phyloP scores from a whole-genome alignment of 208 protist genomes.

The Wallacemonas sp. region DNA sequence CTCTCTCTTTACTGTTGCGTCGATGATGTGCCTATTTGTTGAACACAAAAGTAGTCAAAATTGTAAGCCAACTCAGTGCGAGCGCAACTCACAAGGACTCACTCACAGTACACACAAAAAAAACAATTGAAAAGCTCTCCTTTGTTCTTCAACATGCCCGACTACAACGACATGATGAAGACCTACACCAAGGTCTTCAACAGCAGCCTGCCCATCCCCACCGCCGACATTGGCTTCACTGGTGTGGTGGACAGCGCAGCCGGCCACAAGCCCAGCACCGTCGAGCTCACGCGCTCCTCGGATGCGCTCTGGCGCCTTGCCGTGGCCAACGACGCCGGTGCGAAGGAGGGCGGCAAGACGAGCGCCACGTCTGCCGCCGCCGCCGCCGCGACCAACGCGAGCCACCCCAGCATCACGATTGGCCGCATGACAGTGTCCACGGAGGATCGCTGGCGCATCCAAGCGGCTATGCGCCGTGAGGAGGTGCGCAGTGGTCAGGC shows the following conservation, averaged over 20 bases:
- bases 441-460: slow-evolving; percentile 86
- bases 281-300: slow-evolving; percentile 46
- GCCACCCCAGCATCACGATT: slow-evolving; percentile 51
- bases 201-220: slow-evolving; percentile 49
- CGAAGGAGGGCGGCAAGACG: slow-evolving; percentile 37
- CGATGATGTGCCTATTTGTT: neutral
- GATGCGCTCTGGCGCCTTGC: slow-evolving; percentile 75
- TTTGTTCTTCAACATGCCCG: slow-evolving; percentile 40
- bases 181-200: slow-evolving; percentile 70
- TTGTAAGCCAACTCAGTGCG: too few species aligned
- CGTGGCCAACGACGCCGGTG: slow-evolving; percentile 50
- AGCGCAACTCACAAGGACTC: too few species aligned
- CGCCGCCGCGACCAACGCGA: slow-evolving; percentile 13
- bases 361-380: slow-evolving; percentile 21
- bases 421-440: slow-evolving; percentile 78
- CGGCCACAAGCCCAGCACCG: slow-evolving; percentile 26
- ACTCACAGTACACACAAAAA: too few species aligned
- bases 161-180: slow-evolving; percentile 72
- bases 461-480: slow-evolving; percentile 84
- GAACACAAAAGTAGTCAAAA: too few species aligned
- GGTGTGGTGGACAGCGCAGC: slow-evolving; percentile 1
- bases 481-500: slow-evolving; percentile 68
- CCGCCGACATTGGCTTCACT: slow-evolving; percentile 19
- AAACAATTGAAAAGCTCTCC: too few species aligned
- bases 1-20: neutral